phyloP scores from a whole-genome alignment of 73 alveolate genomes.

The Diophrys sp. region DNA sequence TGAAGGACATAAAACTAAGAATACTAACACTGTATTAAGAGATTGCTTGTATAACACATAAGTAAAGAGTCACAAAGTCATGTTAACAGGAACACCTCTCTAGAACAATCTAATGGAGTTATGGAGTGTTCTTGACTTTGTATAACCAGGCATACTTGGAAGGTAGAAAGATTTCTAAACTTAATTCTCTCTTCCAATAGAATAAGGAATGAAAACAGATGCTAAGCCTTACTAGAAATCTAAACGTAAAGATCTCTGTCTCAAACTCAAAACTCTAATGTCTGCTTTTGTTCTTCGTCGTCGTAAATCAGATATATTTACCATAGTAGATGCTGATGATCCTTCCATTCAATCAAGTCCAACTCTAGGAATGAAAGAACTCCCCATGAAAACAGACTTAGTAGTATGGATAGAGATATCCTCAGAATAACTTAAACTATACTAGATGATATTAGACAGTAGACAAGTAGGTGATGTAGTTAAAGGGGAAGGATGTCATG shows the following conservation, averaged over 20 bases:
- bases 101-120: constrained; percentile 68
- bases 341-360: constrained; percentile 26
- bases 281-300: constrained; percentile 66
- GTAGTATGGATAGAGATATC: constrained; percentile 78
- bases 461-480: constrained; percentile 41
- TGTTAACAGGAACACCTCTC: constrained; percentile 78
- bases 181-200: constrained; percentile 70
- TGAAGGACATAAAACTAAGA: constrained; percentile 85
- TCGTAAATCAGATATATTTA: constrained; percentile 59
- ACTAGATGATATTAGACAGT: constrained; percentile 58
- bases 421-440: constrained; percentile 53
- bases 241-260: constrained; percentile 46
- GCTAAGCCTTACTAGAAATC: constrained; percentile 48
- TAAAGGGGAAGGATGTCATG: constrained; percentile 13
- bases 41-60: constrained; percentile 44
- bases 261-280: constrained; percentile 47
- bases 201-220: constrained; percentile 64
- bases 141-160: constrained; percentile 66
- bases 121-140: constrained; percentile 78
- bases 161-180: constrained; percentile 51
- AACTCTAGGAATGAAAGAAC: constrained; percentile 29
- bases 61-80: constrained; percentile 48
- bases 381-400: constrained; percentile 74
- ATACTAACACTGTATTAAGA: constrained; percentile 61
- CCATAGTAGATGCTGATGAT: constrained; percentile 21